Base-by-base conservation (phyloP, 202 grass and related monocot species). In the Setaria viridis region DNA sequence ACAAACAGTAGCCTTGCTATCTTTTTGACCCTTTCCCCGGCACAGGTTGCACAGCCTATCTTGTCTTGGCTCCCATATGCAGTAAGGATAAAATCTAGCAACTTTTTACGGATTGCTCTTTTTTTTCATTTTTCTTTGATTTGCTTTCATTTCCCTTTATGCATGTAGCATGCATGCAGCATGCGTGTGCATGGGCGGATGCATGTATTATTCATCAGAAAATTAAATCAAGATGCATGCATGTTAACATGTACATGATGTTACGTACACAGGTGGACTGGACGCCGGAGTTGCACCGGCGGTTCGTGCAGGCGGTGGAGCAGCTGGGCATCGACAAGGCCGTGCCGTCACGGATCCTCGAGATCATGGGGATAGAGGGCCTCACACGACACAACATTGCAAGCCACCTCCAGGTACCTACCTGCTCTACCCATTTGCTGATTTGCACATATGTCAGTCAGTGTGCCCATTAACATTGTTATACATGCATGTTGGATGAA, bases 251-350 rank as follows among this genome's bases (percentile, higher is more conserved):
- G 42, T 43, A 3, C 2, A 41, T 41, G 2, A 41, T 41, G 39
- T 41, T 41, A 41, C 39, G 25, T 25, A 7, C 42, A 7, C 17
- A 99, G 97, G 97, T 99, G 80, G 97, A 99, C 80, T 97, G 97
- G 97, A 99, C 97, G 58, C 97, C 97, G 83, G 97, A 99, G 81
- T 81, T 99, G 85, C 97, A 99, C 83, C 94, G 97, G 41, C 81
- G 89, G 80, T 99, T 99, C 79, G 92, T 99, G 60, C 94, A 97
- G 87, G 97, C 92, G 59, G 97, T 99, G 90, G 97, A 99, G 82
- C 92, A 94, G 87, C 93, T 99, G 14, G 97, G 97, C 33, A 89
- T 99, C 29, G 93, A 99, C 85, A 96, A 99, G 73, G 97, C 97
- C 11, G 93, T 99, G 90, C 97, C 97, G 4, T 99, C 97, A 3